Evolutionary conservation across 2,329 filamentous ascomycete genomes (phyloP).

Genomic region (Nakataea oryzae): DNA sequence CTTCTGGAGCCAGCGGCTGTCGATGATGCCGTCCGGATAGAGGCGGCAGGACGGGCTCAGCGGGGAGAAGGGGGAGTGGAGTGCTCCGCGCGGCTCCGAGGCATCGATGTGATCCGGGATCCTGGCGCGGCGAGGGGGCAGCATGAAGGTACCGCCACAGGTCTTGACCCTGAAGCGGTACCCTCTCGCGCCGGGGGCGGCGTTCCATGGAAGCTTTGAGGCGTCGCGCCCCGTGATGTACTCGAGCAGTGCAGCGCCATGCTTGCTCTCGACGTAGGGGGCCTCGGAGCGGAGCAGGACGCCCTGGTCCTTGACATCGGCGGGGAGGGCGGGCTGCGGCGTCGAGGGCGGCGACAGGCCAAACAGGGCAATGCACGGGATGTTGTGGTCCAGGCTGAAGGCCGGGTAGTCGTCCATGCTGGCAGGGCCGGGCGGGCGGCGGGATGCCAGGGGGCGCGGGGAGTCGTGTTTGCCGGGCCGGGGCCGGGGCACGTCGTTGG

Average conservation of each 20-base stretch:
- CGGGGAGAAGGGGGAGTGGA: constrained; percentile 89
- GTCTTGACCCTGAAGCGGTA: constrained; percentile 60
- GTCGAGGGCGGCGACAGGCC: constrained; percentile 47
- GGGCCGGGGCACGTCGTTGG: background rate
- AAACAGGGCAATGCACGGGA: constrained; percentile 74
- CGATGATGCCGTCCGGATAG: constrained; percentile 83
- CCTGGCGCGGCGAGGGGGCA: constrained; percentile 46
- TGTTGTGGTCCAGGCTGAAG: constrained; percentile 76
- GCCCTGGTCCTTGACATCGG: constrained; percentile 45
- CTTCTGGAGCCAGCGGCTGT: constrained; percentile 75
- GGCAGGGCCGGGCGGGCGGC: background rate
- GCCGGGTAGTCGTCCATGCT: constrained; percentile 69
- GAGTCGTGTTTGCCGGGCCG: background rate
- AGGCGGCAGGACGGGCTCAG: constrained; percentile 72
- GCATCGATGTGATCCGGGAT: constrained; percentile 40
- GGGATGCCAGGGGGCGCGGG: background rate
- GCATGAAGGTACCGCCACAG: constrained; percentile 57
- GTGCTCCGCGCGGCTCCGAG: constrained; percentile 36
- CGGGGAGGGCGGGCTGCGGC: constrained; percentile 30
- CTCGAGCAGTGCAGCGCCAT: constrained; percentile 53
- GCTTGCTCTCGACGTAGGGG: constrained; percentile 52
- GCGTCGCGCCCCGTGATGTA: constrained; percentile 59
- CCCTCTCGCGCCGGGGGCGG: constrained; percentile 36
- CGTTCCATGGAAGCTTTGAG: constrained; percentile 55
- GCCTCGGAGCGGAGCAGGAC: constrained; percentile 61